Evolutionary conservation across 1,139 yeast species (phyloP), one percentile per base, ranked within the genome.

Genomic region (Kodamaea suecica): DNA sequence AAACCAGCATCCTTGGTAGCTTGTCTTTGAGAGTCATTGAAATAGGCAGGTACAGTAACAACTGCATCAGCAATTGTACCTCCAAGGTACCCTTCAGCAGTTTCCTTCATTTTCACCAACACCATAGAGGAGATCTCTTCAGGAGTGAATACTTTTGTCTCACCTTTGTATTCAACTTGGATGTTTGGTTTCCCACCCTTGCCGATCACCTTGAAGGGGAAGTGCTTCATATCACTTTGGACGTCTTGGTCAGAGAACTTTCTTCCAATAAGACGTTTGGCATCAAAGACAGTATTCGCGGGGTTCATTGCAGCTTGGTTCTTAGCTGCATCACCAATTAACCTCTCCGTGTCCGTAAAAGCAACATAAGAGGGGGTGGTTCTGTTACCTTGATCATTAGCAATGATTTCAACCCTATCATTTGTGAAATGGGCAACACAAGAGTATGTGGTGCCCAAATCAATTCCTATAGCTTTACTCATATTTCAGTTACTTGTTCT

Each of bases 331-430:
- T 55, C 61, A 38, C 61, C 61, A 36, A 55, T 55, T 45, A 55
- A 53, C 40, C 59, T 46, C 40, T 55, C 61, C 17, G 55, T 47
- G 42, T 52, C 56, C 14, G 58, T 54, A 49, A 55, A 55, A 13
- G 61, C 61, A 34, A 55, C 61, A 44, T 52, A 52, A 27, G 58
- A 53, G 4, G 61, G 61, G 4, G 61, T 55, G 37, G 56, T 52
- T 47, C 76, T 66, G 62, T 70, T 70, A 64, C 76, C 76, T 59
- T 70, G 76, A 50, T 69, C 75, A 49, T 70, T 69, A 46, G 76
- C 76, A 50, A 70, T 70, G 26, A 55, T 55, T 40, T 47, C 50
- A 26, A 47, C 50, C 26, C 49, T 36, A 24, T 47, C 50, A 30
- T 47, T 47, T 28, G 48, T 35, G 29, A 45, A 45, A 37, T 46